phyloP scores from a whole-genome alignment of 129 eudicot species.

The Calendula officinalis region DNA sequence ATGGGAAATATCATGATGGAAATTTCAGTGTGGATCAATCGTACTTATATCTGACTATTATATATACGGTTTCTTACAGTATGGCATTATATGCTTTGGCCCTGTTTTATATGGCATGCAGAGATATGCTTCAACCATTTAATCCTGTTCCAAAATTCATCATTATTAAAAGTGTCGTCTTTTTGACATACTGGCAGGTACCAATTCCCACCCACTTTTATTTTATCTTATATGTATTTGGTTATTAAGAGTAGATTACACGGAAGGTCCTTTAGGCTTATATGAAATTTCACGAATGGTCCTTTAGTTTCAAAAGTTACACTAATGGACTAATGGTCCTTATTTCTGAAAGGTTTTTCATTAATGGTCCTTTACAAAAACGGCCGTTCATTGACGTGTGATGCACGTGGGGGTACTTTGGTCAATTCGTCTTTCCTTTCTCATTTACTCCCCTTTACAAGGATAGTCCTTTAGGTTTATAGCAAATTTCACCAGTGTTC shows the following conservation, averaged over 20 bases:
- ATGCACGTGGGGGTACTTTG: too few species aligned
- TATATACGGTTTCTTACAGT: constrained; percentile 75
- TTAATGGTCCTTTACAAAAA: too few species aligned
- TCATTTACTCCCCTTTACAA: too few species aligned
- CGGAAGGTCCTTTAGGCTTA: too few species aligned
- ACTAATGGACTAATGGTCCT: too few species aligned
- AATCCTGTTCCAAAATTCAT: constrained; percentile 92
- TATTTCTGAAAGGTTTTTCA: too few species aligned
- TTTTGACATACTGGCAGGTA: constrained; percentile 98
- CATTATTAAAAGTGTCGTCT: constrained; percentile 83
- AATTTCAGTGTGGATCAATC: constrained; percentile 72
- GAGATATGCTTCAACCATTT: constrained; percentile 83
- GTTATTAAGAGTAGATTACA: not conserved
- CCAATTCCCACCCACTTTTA: not conserved
- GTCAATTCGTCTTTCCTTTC: too few species aligned
- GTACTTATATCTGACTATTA: constrained; percentile 81
- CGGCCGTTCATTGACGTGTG: too few species aligned
- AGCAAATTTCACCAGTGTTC: too few species aligned
- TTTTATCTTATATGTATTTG: constrained; percentile 7
- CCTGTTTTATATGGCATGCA: constrained; percentile 86
- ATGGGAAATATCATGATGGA: constrained; percentile 85
- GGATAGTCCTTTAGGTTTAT: too few species aligned
- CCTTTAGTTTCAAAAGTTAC: too few species aligned
- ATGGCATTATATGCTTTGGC: constrained; percentile 80
- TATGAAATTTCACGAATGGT: too few species aligned